These are phyloP conservation scores for Biscogniauxia marginata DNA, from an alignment of 2,329 filamentous ascomycete genomes.

Conservation along the genomic window DNA sequence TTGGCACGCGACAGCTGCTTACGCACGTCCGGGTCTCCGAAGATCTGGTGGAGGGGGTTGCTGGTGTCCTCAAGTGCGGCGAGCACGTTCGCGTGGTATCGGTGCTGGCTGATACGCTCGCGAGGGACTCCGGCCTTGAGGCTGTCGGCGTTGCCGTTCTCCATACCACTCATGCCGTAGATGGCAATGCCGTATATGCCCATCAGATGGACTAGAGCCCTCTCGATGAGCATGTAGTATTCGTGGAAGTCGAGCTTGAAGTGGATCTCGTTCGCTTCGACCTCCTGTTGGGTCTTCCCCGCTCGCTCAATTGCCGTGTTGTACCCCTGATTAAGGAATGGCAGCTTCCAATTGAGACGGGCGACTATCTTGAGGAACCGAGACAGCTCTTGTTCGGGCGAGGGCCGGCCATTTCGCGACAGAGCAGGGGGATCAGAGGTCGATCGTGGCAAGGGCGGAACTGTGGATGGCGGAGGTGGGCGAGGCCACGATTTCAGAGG, in stretches of 20 bases:
- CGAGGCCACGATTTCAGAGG: constrained; percentile 12
- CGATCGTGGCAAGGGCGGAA: neutral
- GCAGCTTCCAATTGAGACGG: constrained; percentile 62
- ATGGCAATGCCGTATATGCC: constrained; percentile 60
- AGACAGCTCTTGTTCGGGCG: constrained; percentile 43
- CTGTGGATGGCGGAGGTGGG: constrained; percentile 4
- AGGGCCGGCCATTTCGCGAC: constrained; percentile 3
- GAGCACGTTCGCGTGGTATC: constrained; percentile 70
- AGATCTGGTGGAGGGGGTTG: constrained; percentile 54
- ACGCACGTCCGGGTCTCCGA: constrained; percentile 56
- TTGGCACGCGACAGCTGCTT: constrained; percentile 64
- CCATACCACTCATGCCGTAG: constrained; percentile 6
- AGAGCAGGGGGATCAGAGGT: constrained; percentile 1
- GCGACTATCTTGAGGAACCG: constrained; percentile 61
- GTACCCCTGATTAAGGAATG: constrained; percentile 58
- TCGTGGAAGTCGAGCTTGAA: constrained; percentile 80
- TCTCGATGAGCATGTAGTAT: constrained; percentile 71
- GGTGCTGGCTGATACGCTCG: constrained; percentile 41
- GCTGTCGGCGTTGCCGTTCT: constrained; percentile 3
- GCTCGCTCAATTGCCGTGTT: constrained; percentile 44
- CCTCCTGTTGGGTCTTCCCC: constrained; percentile 34
- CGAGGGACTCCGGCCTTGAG: constrained; percentile 3
- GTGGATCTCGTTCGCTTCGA: constrained; percentile 53
- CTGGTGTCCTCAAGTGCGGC: constrained; percentile 54
- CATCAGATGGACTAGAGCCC: constrained; percentile 66